A percentile compares a stretch with the other conserved stretches of the same genome.
Evolutionary conservation across 2,329 filamentous ascomycete genomes (phyloP).

Genomic region (Aspergillus fumigatiaffinis): DNA sequence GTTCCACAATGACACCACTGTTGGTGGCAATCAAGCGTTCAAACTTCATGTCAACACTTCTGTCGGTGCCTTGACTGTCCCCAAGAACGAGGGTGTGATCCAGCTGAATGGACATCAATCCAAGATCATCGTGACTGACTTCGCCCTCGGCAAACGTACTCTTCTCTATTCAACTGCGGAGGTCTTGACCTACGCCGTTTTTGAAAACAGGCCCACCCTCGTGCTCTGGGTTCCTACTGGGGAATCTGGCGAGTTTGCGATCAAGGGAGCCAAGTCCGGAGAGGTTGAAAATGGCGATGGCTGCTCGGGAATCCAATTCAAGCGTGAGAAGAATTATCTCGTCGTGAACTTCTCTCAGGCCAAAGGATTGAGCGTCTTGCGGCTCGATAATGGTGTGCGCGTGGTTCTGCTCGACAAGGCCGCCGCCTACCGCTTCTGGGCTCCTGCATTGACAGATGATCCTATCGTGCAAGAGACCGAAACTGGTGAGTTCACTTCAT

Average conservation of each 20-base stretch:
- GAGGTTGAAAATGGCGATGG: slow-evolving; percentile 37
- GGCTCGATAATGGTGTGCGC: slow-evolving; percentile 45
- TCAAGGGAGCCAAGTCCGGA: slow-evolving; percentile 40
- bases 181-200: slow-evolving; percentile 49
- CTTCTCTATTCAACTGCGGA: slow-evolving; percentile 56
- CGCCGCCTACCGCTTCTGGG: slow-evolving; percentile 56
- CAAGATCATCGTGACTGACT: slow-evolving; percentile 61
- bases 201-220: slow-evolving; percentile 46
- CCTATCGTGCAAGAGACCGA: slow-evolving; percentile 44
- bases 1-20: slow-evolving; percentile 52
- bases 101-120: slow-evolving; percentile 58
- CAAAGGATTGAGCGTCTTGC: slow-evolving; percentile 46
- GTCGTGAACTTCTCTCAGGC: slow-evolving; percentile 49
- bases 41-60: slow-evolving; percentile 55
- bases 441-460: slow-evolving; percentile 47
- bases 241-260: slow-evolving; percentile 52
- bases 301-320: slow-evolving; percentile 42
- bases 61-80: slow-evolving; percentile 51
- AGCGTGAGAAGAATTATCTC: slow-evolving; percentile 38
- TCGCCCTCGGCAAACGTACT: slow-evolving; percentile 49
- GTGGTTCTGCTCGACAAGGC: slow-evolving; percentile 53
- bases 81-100: slow-evolving; percentile 47
- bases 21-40: slow-evolving; percentile 50
- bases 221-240: slow-evolving; percentile 53
- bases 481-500: slow-evolving; percentile 35